phyloP scores from a whole-genome alignment of 768 basidiomycete genomes.

The Omphalotus guepiniiformis region DNA sequence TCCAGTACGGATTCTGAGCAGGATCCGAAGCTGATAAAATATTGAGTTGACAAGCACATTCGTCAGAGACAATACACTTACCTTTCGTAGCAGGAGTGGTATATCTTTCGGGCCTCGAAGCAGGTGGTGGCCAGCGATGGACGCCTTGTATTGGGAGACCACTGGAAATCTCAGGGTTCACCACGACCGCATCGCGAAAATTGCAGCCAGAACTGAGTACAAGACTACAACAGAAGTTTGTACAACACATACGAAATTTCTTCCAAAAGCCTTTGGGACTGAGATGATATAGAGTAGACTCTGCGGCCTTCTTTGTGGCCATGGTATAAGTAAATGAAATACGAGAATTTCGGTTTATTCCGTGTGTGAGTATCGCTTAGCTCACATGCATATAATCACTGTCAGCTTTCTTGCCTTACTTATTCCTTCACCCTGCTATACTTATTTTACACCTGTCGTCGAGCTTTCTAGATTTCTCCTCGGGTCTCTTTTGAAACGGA shows the following conservation, averaged over 20 bases:
- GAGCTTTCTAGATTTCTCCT: too few relatives aligned
- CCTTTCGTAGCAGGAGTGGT: constrained; percentile 88
- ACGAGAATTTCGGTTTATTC: constrained; percentile 4
- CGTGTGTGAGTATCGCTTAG: too few relatives aligned
- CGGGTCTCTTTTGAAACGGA: too few relatives aligned
- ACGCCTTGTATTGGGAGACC: constrained; percentile 75
- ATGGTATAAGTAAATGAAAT: constrained; percentile 40
- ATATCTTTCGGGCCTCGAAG: constrained; percentile 82
- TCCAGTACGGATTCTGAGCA: constrained; percentile 92
- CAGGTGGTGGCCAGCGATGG: constrained; percentile 84
- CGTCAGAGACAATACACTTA: constrained; percentile 19
- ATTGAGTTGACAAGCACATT: constrained; percentile 1
- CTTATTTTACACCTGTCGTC: too few relatives aligned
- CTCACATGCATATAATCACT: too few relatives aligned
- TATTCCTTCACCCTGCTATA: too few relatives aligned
- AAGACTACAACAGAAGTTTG: background rate
- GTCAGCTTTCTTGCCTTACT: too few relatives aligned
- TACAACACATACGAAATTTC: constrained; percentile 74
- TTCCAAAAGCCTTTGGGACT: constrained; percentile 93
- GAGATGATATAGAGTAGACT: constrained; percentile 88
- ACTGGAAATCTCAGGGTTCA: constrained; percentile 88
- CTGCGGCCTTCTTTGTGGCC: constrained; percentile 77
- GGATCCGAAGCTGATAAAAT: constrained; percentile 67
- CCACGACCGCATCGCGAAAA: constrained; percentile 62
- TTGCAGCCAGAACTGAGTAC: too few relatives aligned